Percentiles rank a stretch among this genome's conserved stretches.
These are phyloP conservation scores for Emmonsiellopsis sp. DNA, from an alignment of 2,329 filamentous ascomycete species.

Conservation along the genomic window DNA sequence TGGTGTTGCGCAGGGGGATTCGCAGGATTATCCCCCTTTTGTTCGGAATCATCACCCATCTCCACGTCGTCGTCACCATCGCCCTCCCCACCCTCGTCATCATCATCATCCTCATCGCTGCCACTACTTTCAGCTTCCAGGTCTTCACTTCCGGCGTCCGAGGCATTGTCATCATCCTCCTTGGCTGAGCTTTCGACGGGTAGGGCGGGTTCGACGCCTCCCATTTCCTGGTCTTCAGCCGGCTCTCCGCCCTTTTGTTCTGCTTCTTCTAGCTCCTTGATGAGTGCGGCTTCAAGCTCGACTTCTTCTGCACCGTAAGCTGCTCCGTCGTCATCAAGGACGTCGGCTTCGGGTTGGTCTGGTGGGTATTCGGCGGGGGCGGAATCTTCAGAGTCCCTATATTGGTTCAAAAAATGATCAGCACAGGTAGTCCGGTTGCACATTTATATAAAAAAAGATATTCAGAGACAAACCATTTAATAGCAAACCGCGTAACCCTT, in stretches of 20 bases:
- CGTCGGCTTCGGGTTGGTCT: conserved; percentile 92
- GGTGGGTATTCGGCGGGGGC: conserved; percentile 93
- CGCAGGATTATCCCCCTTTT: conserved; percentile 27
- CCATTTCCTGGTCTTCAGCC: conserved; percentile 68
- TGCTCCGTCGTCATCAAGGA: conserved; percentile 69
- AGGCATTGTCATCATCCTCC: conserved; percentile 58
- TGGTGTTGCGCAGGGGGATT: conserved; percentile 20
- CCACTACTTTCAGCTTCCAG: conserved; percentile 69
- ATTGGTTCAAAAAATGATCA: background rate
- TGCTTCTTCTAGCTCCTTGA: conserved; percentile 42
- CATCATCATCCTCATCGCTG: conserved; percentile 60
- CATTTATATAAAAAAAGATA: background rate
- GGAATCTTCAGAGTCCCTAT: conserved; percentile 93
- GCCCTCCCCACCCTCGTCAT: conserved; percentile 53
- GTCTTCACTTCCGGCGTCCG: conserved; percentile 69
- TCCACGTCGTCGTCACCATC: conserved; percentile 49
- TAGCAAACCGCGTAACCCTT: conserved; percentile 91
- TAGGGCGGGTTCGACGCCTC: conserved; percentile 46
- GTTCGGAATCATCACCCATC: conserved; percentile 47
- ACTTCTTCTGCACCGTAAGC: conserved; percentile 87
- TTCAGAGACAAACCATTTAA: conserved; percentile 75
- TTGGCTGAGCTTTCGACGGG: conserved; percentile 27
- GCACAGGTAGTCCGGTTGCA: conserved; percentile 17
- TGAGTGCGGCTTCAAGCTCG: conserved; percentile 58
- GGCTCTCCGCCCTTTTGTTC: conserved; percentile 30